A percentile compares a stretch with the other conserved stretches of the same genome.
Conservation (phyloP, 768 basidiomycete genomes). For the Chalciporus chontae region DNA sequence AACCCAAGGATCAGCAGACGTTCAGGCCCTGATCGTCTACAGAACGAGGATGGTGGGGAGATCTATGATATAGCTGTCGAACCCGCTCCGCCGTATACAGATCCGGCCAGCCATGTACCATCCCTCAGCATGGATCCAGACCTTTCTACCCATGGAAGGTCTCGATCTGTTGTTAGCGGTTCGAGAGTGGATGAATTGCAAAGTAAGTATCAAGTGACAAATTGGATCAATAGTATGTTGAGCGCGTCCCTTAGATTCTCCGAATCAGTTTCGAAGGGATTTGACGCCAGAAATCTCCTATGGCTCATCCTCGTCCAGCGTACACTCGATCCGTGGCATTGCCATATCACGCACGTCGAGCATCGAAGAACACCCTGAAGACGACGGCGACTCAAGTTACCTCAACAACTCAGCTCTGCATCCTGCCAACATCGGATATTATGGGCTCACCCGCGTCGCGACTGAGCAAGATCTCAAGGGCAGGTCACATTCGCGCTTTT, state of each 20-base stretch:
- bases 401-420: slow-evolving; percentile 5
- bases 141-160: not conserved
- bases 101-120: slow-evolving; percentile 1
- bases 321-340: slow-evolving; percentile 2
- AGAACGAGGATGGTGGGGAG: not conserved
- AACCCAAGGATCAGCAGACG: slow-evolving; percentile 7
- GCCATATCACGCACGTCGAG: slow-evolving; percentile 39
- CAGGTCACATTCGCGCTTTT: slow-evolving; percentile 46
- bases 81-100: slow-evolving; percentile 34
- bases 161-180: slow-evolving; percentile 8
- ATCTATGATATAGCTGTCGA: slow-evolving; percentile 4
- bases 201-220: slow-evolving; percentile 4
- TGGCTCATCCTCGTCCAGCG: slow-evolving; percentile 11
- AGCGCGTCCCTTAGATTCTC: slow-evolving; percentile 10
- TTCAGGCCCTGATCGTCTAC: slow-evolving; percentile 9
- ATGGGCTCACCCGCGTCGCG: slow-evolving; percentile 14
- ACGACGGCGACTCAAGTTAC: slow-evolving; percentile 15
- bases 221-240: not conserved
- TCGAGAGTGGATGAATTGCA: slow-evolving; percentile 8
- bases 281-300: not conserved
- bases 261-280: not conserved
- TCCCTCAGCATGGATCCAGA: not conserved
- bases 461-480: slow-evolving; percentile 30
- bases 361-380: slow-evolving; percentile 39
- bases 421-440: slow-evolving; percentile 8